Conservation (phyloP, 139 green algal species). For the Nannochloris sp. region DNA sequence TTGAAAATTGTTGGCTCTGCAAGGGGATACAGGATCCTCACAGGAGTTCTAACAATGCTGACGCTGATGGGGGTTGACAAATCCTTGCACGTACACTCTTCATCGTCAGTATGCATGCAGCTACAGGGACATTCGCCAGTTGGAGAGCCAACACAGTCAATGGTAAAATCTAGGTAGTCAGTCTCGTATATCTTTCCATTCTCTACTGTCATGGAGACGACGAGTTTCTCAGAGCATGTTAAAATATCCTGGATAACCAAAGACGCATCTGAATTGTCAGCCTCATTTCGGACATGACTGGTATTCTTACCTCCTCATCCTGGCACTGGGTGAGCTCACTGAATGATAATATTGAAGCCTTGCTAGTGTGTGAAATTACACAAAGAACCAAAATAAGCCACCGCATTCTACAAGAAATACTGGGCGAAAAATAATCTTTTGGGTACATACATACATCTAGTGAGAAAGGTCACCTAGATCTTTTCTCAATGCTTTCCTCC, state of each 20-base stretch:
- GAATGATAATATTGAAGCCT: background rate
- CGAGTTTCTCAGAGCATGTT: conserved; percentile 53
- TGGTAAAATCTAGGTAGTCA: conserved; percentile 40
- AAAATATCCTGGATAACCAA: conserved; percentile 4
- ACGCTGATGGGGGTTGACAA: conserved; percentile 45
- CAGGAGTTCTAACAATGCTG: conserved; percentile 46
- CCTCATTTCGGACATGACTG: background rate
- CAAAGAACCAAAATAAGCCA: no score
- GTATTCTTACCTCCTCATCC: background rate
- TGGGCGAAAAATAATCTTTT: no score
- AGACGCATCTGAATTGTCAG: background rate
- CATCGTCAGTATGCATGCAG: conserved; percentile 60
- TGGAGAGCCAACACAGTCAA: conserved; percentile 55
- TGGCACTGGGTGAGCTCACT: background rate
- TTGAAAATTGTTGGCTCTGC: conserved; percentile 45
- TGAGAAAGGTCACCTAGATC: no score
- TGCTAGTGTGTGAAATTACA: no score
- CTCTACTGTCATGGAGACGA: conserved; percentile 50
- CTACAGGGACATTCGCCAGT: conserved; percentile 57
- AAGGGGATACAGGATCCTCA: conserved; percentile 61
- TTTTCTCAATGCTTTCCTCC: no score
- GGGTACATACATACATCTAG: no score
- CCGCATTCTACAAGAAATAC: no score
- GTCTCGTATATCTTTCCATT: conserved; percentile 38
- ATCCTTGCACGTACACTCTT: conserved; percentile 58